Evolutionary conservation across 352 stramenopile species (phyloP).

Genomic region (Phytophthora meadii): DNA sequence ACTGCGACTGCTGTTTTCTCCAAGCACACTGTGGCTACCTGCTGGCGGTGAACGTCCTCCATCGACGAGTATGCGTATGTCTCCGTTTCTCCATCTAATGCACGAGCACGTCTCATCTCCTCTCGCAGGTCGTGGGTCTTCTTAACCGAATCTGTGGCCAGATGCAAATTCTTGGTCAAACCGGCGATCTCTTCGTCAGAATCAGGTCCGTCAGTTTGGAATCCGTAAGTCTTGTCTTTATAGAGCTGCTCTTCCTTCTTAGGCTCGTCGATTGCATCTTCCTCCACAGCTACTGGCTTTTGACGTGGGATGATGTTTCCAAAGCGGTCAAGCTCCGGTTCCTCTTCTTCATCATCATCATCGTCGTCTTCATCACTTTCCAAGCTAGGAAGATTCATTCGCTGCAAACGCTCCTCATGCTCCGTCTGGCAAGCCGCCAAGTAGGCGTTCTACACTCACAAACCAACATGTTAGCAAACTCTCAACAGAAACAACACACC

Average conservation of each 20-base stretch:
- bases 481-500: conserved; percentile 10
- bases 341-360: conserved; percentile 38
- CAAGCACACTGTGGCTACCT: conserved; percentile 70
- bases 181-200: conserved; percentile 64
- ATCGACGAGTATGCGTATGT: conserved; percentile 71
- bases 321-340: conserved; percentile 41
- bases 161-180: conserved; percentile 72
- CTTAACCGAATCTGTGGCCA: conserved; percentile 52
- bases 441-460: conserved; percentile 53
- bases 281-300: conserved; percentile 14
- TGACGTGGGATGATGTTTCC: conserved; percentile 42
- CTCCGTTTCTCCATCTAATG: conserved; percentile 29
- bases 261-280: conserved; percentile 22
- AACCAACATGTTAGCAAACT: conserved; percentile 26
- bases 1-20: conserved; percentile 75
- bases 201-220: conserved; percentile 32
- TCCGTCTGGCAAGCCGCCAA: conserved; percentile 72
- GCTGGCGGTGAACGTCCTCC: conserved; percentile 67
- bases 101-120: conserved; percentile 35
- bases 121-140: conserved; percentile 73
- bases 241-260: conserved; percentile 53
- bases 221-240: conserved; percentile 58
- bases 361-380: conserved; percentile 67
- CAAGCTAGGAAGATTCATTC: conserved; percentile 67
- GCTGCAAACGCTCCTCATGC: conserved; percentile 54